A percentile compares a stretch with the other conserved stretches of the same genome.
These are phyloP conservation scores for Calocera viscosa DNA, from an alignment of 768 basidiomycete species.

Conservation along the genomic window DNA sequence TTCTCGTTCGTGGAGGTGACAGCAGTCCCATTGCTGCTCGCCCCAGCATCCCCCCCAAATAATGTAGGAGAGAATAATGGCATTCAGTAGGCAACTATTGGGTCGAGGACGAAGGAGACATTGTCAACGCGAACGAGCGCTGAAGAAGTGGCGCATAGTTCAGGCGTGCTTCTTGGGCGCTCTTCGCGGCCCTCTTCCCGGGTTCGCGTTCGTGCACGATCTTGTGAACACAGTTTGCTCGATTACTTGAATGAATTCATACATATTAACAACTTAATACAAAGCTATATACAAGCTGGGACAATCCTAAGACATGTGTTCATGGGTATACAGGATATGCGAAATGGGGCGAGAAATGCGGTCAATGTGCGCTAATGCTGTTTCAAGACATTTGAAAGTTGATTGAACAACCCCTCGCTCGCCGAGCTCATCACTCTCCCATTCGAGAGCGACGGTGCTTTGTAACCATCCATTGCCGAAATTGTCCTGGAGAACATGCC, in stretches of 20 bases:
- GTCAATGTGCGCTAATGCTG: neutral
- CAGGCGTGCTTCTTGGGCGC: neutral
- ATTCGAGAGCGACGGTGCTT: neutral
- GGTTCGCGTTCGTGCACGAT: too few species aligned
- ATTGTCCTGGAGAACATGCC: neutral
- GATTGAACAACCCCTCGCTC: neutral
- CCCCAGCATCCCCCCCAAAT: too few species aligned
- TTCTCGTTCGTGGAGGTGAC: too few species aligned
- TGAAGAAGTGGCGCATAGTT: neutral
- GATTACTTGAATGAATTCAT: neutral
- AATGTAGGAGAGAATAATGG: too few species aligned
- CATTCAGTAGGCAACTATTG: too few species aligned
- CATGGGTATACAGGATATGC: neutral
- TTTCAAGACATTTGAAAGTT: neutral
- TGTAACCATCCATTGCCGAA: neutral
- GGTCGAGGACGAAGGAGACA: too few species aligned
- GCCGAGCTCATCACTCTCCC: neutral
- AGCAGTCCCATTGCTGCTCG: too few species aligned
- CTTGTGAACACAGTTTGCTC: neutral
- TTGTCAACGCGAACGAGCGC: too few species aligned
- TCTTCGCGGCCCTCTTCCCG: neutral
- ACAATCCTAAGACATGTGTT: neutral
- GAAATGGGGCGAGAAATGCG: neutral
- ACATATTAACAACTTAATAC: neutral
- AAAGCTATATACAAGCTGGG: neutral